Conservation (phyloP, 164 flowering plant species). For the Protea cynaroides region DNA sequence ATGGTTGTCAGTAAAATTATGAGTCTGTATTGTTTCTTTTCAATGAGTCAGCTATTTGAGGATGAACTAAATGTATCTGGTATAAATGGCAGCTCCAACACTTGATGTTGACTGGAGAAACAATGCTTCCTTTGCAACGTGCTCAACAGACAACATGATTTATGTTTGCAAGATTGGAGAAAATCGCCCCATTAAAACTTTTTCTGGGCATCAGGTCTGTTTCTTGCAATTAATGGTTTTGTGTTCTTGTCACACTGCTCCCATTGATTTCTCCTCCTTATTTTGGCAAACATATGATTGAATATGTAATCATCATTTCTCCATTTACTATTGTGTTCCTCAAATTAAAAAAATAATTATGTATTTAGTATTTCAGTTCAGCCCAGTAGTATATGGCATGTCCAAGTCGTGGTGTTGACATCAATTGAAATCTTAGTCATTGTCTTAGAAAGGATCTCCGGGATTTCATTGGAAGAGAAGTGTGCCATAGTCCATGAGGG, state of each 20-base stretch:
- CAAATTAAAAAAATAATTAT: no score
- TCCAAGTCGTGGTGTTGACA: no score
- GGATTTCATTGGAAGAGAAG: no score
- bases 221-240: constrained; percentile 4
- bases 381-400: no score
- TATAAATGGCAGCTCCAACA: constrained; percentile 60
- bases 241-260: neutral
- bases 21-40: neutral
- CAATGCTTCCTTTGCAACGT: constrained; percentile 84
- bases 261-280: neutral
- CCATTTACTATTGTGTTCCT: no score
- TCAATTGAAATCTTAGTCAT: no score
- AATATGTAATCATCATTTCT: no score
- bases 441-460: no score
- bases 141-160: constrained; percentile 92
- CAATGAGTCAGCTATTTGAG: neutral
- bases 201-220: constrained; percentile 86
- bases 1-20: neutral
- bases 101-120: constrained; percentile 99
- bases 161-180: constrained; percentile 96
- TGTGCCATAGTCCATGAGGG: no score
- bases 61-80: neutral
- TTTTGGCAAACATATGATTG: no score
- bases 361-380: no score
- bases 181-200: constrained; percentile 60